Conservation (phyloP, 2,329 filamentous ascomycete genomes). For the Penicillium sp. region DNA sequence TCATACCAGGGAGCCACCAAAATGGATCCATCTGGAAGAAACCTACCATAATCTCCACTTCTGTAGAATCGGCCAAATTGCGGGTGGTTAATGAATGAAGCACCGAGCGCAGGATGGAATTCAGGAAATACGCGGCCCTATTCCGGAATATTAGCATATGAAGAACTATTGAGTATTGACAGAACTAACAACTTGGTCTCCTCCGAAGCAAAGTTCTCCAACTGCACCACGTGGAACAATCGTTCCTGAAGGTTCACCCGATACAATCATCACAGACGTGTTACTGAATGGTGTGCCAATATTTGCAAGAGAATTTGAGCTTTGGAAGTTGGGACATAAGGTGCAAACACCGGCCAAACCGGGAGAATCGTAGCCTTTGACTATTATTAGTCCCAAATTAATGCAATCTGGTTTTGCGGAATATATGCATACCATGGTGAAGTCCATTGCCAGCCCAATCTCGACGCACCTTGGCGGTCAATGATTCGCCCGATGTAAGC, state of each 20-base stretch:
- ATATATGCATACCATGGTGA: conserved; percentile 60
- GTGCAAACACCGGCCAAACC: conserved; percentile 85
- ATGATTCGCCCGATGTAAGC: conserved; percentile 77
- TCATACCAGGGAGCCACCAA: conserved; percentile 72
- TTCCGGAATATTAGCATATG: not conserved
- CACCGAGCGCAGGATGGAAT: conserved; percentile 53
- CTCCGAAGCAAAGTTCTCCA: conserved; percentile 85
- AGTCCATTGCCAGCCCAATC: conserved; percentile 68
- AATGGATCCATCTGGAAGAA: conserved; percentile 75
- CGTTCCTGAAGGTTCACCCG: conserved; percentile 44
- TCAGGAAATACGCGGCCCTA: conserved; percentile 4
- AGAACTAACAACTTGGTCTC: conserved; percentile 67
- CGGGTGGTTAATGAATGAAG: conserved; percentile 70
- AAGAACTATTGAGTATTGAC: not conserved
- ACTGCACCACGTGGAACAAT: conserved; percentile 68
- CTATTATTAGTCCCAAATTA: not conserved
- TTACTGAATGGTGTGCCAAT: conserved; percentile 75
- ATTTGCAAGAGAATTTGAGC: conserved; percentile 65
- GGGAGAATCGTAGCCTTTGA: conserved; percentile 70
- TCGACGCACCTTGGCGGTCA: conserved; percentile 69
- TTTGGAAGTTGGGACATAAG: conserved; percentile 61
- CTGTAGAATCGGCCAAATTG: conserved; percentile 73
- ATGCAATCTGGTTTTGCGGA: not conserved
- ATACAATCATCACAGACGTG: conserved; percentile 70
- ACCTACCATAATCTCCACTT: conserved; percentile 77